These are phyloP conservation scores for Aspergillus glaucus DNA, from an alignment of 2,329 filamentous ascomycete genomes.

Conservation along the genomic window DNA sequence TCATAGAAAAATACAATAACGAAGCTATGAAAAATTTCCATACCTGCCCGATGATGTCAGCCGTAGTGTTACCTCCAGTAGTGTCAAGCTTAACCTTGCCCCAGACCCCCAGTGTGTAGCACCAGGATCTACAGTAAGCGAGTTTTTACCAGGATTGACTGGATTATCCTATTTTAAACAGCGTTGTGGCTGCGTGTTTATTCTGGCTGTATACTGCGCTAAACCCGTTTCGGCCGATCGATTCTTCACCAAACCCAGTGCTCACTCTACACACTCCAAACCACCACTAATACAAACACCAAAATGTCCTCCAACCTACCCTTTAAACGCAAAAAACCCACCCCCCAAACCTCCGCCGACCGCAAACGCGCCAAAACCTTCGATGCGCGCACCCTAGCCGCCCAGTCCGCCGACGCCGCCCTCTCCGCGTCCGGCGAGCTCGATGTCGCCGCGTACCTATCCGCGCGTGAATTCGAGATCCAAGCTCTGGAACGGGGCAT, in stretches of 20 bases:
- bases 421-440: slow-evolving; percentile 66
- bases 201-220: too few relatives aligned
- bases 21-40: slow-evolving; percentile 15
- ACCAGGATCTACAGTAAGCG: not conserved
- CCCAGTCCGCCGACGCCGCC: slow-evolving; percentile 40
- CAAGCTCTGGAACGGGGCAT: slow-evolving; percentile 77
- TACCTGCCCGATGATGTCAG: not conserved
- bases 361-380: slow-evolving; percentile 40
- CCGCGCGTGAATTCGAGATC: slow-evolving; percentile 84
- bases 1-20: slow-evolving; percentile 17
- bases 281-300: slow-evolving; percentile 3
- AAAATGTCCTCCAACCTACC: slow-evolving; percentile 27
- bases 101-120: not conserved
- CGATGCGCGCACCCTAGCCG: slow-evolving; percentile 39
- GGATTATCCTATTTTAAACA: not conserved
- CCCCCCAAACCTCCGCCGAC: slow-evolving; percentile 18
- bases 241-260: too few relatives aligned
- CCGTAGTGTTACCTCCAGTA: not conserved
- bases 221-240: too few relatives aligned
- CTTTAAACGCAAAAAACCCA: slow-evolving; percentile 27
- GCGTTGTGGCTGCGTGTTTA: not conserved
- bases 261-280: too few relatives aligned
- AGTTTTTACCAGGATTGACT: not conserved
- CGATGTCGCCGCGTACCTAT: slow-evolving; percentile 76
- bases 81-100: not conserved